Percentiles rank a stretch among this genome's conserved stretches.
phyloP scores from a whole-genome alignment of 495 filamentous ascomycete genomes.

The Penicillium waksmanii region DNA sequence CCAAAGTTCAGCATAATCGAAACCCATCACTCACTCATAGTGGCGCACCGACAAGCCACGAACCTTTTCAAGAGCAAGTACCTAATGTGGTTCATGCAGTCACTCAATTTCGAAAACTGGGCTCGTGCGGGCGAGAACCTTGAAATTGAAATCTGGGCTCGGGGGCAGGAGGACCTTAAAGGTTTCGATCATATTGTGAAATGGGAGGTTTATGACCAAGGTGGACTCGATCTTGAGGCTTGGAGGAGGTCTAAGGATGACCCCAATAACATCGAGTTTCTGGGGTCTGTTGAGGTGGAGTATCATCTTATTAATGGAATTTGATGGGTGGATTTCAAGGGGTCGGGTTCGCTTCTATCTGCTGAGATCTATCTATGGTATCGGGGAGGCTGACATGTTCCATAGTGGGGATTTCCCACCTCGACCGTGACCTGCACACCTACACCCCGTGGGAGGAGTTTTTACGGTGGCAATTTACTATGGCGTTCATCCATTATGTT shows the following conservation, averaged over 20 bases:
- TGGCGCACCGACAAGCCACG: slow-evolving; percentile 1
- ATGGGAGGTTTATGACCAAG: slow-evolving; percentile 4
- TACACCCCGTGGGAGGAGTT: too few relatives aligned
- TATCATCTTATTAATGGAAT: neutral
- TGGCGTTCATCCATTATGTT: neutral
- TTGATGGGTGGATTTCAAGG: neutral
- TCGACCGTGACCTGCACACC: too few relatives aligned
- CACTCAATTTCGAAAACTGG: neutral
- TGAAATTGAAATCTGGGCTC: too few relatives aligned
- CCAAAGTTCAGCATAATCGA: slow-evolving; percentile 1
- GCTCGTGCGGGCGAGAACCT: neutral
- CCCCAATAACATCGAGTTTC: neutral
- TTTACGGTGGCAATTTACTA: neutral
- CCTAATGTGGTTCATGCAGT: neutral
- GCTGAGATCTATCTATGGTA: too few relatives aligned
- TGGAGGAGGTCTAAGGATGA: neutral
- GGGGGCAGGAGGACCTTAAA: too few relatives aligned
- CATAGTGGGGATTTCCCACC: too few relatives aligned
- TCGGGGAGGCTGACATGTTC: too few relatives aligned
- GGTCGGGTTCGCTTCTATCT: too few relatives aligned
- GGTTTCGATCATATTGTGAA: neutral
- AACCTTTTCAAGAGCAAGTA: slow-evolving; percentile 1
- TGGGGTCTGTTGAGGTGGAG: neutral
- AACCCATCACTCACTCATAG: neutral
- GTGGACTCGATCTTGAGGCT: slow-evolving; percentile 3